Evolutionary conservation across 345 rosid species (phyloP).

Genomic region (Xanthoceras sorbifolium): DNA sequence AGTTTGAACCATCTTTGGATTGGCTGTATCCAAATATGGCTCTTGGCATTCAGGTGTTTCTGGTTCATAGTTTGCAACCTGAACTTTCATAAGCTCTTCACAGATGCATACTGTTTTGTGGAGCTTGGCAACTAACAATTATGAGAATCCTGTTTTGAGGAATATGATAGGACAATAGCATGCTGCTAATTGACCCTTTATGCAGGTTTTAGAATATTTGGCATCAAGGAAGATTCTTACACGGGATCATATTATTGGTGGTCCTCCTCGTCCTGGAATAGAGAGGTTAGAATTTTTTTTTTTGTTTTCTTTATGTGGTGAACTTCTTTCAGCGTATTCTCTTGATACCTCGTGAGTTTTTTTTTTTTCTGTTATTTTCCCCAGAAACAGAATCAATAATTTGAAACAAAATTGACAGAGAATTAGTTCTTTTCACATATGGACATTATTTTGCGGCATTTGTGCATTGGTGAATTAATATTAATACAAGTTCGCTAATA

Average conservation of each 20-base stretch:
- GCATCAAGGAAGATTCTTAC: slow-evolving; percentile 81
- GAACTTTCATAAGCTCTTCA: neutral
- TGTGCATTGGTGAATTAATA: neutral
- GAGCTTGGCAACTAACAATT: neutral
- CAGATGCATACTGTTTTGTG: neutral
- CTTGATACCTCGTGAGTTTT: neutral
- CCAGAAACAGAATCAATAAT: neutral
- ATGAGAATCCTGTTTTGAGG: neutral
- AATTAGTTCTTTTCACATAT: neutral
- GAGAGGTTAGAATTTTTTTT: slow-evolving; percentile 81
- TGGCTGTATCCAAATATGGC: neutral
- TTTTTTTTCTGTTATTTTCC: neutral
- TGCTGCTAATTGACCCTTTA: slow-evolving; percentile 14
- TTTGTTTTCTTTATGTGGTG: slow-evolving; percentile 15
- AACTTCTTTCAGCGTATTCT: neutral
- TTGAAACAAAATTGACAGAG: neutral
- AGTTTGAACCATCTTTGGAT: neutral
- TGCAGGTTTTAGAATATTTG: slow-evolving; percentile 92
- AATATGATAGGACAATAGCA: neutral
- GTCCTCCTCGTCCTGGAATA: slow-evolving; percentile 91
- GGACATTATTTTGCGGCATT: neutral
- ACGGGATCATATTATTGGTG: slow-evolving; percentile 68
- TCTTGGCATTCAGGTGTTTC: neutral
- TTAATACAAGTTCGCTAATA: neutral
- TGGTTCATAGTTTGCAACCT: neutral